These are phyloP conservation scores for Eremothecium gossypii DNA, from an alignment of 1,139 yeast species.

Conservation along the genomic window DNA sequence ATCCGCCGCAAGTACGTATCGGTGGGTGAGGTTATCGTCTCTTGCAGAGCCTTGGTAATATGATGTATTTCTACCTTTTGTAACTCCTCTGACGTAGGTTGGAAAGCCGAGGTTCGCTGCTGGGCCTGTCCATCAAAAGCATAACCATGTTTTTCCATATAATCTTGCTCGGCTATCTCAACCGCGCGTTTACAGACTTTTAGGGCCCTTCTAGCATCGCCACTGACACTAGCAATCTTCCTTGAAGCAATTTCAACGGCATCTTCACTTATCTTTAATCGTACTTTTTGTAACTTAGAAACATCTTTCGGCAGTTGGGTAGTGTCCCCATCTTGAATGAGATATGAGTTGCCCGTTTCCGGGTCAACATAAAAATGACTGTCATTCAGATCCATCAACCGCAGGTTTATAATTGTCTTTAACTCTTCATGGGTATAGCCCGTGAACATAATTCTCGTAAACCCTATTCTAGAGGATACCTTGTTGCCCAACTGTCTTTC, in stretches of 20 bases:
- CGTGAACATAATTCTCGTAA: slow-evolving; percentile 75
- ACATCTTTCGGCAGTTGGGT: slow-evolving; percentile 12
- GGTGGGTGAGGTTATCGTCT: slow-evolving; percentile 68
- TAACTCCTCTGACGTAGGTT: slow-evolving; percentile 30
- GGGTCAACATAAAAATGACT: slow-evolving; percentile 28
- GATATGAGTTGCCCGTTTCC: slow-evolving; percentile 27
- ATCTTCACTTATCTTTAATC: slow-evolving; percentile 49
- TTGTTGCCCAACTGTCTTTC: slow-evolving; percentile 82
- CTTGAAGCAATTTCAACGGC: slow-evolving; percentile 90
- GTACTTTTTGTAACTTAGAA: slow-evolving; percentile 23
- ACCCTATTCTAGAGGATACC: slow-evolving; percentile 83
- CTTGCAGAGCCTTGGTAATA: slow-evolving; percentile 69
- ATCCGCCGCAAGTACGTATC: slow-evolving; percentile 48
- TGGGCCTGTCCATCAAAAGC: slow-evolving; percentile 20
- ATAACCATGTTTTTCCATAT: slow-evolving; percentile 30
- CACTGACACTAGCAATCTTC: slow-evolving; percentile 92
- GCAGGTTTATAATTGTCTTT: slow-evolving; percentile 59
- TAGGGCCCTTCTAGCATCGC: slow-evolving; percentile 92
- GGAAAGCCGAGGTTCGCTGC: slow-evolving; percentile 1
- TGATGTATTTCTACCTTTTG: slow-evolving; percentile 60
- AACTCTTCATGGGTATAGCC: slow-evolving; percentile 82
- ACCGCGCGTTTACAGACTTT: slow-evolving; percentile 86
- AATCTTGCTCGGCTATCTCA: slow-evolving; percentile 70
- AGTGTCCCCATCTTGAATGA: slow-evolving; percentile 9
- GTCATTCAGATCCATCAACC: slow-evolving; percentile 50